A percentile compares a stretch with the other conserved stretches of the same genome.
Conservation (phyloP, 208 protist genomes). For the Entamoeba invadens region DNA sequence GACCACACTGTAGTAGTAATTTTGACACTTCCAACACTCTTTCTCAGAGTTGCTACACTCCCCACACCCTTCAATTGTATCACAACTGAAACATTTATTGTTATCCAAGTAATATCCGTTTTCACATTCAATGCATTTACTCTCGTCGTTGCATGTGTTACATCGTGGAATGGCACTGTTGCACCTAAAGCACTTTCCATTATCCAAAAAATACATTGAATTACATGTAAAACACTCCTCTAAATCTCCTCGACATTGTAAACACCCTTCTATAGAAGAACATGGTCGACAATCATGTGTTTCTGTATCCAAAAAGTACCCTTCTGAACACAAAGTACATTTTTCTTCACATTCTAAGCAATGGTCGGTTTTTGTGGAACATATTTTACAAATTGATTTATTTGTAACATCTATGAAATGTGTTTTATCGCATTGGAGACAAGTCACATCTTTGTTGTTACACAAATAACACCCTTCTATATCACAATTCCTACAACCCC, state of each 20-base stretch:
- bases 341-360: neutral
- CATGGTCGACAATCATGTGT: neutral
- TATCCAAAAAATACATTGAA: neutral
- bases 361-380: neutral
- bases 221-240: neutral
- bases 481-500: neutral
- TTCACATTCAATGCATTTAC: neutral
- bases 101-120: neutral
- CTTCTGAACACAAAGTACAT: neutral
- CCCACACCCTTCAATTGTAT: too few species aligned
- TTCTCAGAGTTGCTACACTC: too few species aligned
- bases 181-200: neutral
- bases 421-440: neutral
- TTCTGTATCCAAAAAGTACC: neutral
- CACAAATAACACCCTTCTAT: neutral
- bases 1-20: too few species aligned
- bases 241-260: neutral
- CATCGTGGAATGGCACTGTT: neutral
- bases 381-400: neutral
- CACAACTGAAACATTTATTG: neutral
- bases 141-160: neutral
- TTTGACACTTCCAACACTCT: too few species aligned
- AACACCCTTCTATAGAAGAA: neutral
- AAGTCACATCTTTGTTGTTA: neutral
- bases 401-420: neutral